Evolutionary conservation across 306 rosid species (phyloP).

Genomic region (Ammopiptanthus mongolicus): DNA sequence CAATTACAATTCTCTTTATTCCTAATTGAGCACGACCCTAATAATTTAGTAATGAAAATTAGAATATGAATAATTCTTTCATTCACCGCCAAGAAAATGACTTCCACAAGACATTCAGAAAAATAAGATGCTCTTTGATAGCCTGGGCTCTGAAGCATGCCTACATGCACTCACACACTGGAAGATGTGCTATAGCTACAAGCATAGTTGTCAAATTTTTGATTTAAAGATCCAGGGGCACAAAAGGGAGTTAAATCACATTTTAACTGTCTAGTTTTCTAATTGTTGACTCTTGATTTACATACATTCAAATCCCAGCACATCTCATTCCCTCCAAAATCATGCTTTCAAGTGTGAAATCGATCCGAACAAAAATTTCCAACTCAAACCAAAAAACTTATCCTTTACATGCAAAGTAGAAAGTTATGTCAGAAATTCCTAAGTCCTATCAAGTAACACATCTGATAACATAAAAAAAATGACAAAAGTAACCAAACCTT

Average conservation of each 20-base stretch:
- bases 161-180: not conserved
- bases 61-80: not conserved
- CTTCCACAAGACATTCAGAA: not conserved
- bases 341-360: not conserved
- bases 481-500: conserved; percentile 46
- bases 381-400: not conserved
- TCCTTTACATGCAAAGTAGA: not conserved
- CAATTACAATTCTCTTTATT: no score
- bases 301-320: not conserved
- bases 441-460: conserved; percentile 5
- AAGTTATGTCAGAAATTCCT: not conserved
- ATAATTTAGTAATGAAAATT: not conserved
- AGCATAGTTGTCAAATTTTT: not conserved
- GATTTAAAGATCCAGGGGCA: not conserved
- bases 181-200: not conserved
- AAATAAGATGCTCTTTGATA: not conserved
- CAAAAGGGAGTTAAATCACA: not conserved
- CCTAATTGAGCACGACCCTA: no score
- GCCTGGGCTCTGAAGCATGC: not conserved
- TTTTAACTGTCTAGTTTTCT: not conserved
- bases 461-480: not conserved
- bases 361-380: not conserved
- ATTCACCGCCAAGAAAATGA: not conserved
- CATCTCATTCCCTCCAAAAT: not conserved
- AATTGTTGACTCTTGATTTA: not conserved